phyloP scores from a whole-genome alignment of 1,284 basidiomycete species.

The Cryptococcus depauperatus region DNA sequence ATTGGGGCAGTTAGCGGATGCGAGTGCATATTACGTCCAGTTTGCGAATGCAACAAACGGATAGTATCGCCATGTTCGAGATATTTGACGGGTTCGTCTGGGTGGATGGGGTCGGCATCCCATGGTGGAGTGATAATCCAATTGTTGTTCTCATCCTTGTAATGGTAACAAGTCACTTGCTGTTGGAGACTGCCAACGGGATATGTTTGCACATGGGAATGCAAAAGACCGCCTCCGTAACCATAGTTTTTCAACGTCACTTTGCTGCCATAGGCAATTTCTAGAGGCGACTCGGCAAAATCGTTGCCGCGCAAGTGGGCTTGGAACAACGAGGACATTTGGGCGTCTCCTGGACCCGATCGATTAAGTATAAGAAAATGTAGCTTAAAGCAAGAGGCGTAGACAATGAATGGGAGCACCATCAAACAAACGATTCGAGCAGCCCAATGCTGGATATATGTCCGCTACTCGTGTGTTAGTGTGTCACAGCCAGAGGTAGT shows the following conservation, averaged over 20 bases:
- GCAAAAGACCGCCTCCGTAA: constrained; percentile 90
- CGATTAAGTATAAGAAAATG: constrained; percentile 93
- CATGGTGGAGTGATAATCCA: constrained; percentile 76
- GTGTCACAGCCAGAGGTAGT: no score
- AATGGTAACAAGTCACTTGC: constrained; percentile 98
- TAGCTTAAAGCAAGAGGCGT: constrained; percentile 89
- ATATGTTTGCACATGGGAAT: constrained; percentile 92
- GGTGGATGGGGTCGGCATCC: constrained; percentile 62
- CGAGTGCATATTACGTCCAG: constrained; percentile 86
- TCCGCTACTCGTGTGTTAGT: constrained; percentile 45
- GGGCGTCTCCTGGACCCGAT: constrained; percentile 90
- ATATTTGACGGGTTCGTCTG: constrained; percentile 55
- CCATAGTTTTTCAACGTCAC: constrained; percentile 96
- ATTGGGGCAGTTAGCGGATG: constrained; percentile 81
- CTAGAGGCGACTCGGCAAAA: constrained; percentile 78
- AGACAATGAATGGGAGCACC: constrained; percentile 79
- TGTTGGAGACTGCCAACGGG: constrained; percentile 90
- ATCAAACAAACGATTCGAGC: constrained; percentile 82
- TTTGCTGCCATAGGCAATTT: constrained; percentile 83
- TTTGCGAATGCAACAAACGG: constrained; percentile 71
- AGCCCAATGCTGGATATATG: constrained; percentile 85
- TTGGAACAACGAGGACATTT: constrained; percentile 98
- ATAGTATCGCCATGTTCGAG: constrained; percentile 70
- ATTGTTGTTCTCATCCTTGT: constrained; percentile 97
- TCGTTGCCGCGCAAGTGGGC: constrained; percentile 93